Base-by-base conservation (phyloP, 805 yeast genomes). In the Saturnispora quitensis region DNA sequence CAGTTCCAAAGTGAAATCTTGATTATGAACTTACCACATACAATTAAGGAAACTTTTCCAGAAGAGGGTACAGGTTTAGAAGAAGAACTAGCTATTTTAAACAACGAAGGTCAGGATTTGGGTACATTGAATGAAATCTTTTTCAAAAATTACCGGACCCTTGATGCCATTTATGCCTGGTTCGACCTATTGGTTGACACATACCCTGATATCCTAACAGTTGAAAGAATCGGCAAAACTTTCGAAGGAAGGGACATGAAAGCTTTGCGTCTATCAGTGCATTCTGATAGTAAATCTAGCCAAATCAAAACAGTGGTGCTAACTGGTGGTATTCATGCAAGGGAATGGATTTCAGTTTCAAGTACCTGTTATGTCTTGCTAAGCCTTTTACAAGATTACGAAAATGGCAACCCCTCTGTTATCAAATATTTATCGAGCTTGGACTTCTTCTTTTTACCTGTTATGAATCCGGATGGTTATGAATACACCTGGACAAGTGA, bases 401-500 rank as follows among this genome's bases (percentile, higher is more conserved):
- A 77, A 22, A 57, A 58, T 0, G 67, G 66, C 10, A 65, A 63
- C 17, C 63, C 61, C 31, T 70, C 72, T 46, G 78, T 74, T 52
- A 70, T 71, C 4, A 66, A 65, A 33, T 80, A 71, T 53, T 66
- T 88, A 53, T 70, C 81, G 45, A 68, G 79, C 44, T 65, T 87
- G 53, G 91, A 88, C 60, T 85, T 86, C 59, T 64, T 86, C 34
- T 81, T 89, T 56, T 74, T 89, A 31, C 97, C 97, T 0, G 86
- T 88, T 12, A 77, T 82, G 66, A 89, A 89, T 62, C 96, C 96
- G 1, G 97, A 89, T 67, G 97, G 97, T 0, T 89, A 89, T 64
- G 86, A 73, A 13, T 84, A 85, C 64, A 74, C 95, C 2, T 89
- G 97, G 96, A 73, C 72, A 2, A 62, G 69, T 27, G 96, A 89